Evolutionary conservation across 345 rosid genomes (phyloP).

Genomic region (Nephelium lappaceum): DNA sequence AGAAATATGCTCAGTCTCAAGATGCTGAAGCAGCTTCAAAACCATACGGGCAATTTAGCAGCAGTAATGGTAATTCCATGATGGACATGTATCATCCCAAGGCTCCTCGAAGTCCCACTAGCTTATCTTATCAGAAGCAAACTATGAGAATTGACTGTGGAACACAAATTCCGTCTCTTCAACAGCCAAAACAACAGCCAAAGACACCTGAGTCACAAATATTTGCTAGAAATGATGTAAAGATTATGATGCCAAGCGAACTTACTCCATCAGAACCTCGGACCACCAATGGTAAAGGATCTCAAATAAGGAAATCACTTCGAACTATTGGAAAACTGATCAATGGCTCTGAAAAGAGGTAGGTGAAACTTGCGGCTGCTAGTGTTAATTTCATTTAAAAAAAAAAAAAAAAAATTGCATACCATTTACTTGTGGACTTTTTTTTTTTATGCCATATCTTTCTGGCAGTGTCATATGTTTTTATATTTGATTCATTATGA

Average conservation of each 20-base stretch:
- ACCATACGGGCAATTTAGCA: slow-evolving; percentile 25
- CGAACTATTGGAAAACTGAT: slow-evolving; percentile 85
- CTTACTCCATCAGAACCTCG: slow-evolving; percentile 42
- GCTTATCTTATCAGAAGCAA: slow-evolving; percentile 44
- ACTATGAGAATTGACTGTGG: slow-evolving; percentile 44
- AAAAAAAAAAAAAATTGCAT: too few relatives aligned
- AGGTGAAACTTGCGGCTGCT: slow-evolving; percentile 9
- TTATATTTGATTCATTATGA: not conserved
- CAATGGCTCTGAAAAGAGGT: slow-evolving; percentile 86
- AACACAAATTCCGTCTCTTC: slow-evolving; percentile 53
- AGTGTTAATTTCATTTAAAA: not conserved
- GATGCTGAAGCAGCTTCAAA: slow-evolving; percentile 41
- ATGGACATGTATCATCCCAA: slow-evolving; percentile 34
- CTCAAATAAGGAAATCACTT: slow-evolving; percentile 82
- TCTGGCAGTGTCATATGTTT: not conserved
- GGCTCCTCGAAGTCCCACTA: slow-evolving; percentile 59
- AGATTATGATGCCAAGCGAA: slow-evolving; percentile 36
- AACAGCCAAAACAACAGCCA: slow-evolving; percentile 54
- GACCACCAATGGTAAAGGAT: slow-evolving; percentile 56
- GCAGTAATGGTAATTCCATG: slow-evolving; percentile 30
- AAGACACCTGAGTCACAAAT: slow-evolving; percentile 58
- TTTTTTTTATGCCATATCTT: not conserved
- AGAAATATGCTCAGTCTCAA: slow-evolving; percentile 34
- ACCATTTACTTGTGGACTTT: not conserved
- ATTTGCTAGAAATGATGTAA: slow-evolving; percentile 45